Base-by-base conservation (phyloP, 2,329 filamentous ascomycete species). In the Aureobasidium melanogenum region DNA sequence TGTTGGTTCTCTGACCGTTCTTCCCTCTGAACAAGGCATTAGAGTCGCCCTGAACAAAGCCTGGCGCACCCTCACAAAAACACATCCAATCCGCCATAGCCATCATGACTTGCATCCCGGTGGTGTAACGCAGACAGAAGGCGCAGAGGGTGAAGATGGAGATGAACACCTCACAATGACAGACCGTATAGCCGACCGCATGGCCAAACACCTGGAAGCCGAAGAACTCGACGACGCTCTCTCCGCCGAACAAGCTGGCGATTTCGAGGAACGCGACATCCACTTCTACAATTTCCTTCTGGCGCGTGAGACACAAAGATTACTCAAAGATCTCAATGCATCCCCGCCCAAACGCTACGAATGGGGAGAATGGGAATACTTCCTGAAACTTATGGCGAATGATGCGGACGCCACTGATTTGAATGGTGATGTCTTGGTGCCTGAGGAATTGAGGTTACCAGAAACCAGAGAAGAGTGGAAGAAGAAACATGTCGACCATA, bases 1-100 rank as follows among this genome's bases (percentile, higher is more conserved):
- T 74, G 63, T 83, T 5, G 82, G 80, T 14, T 78, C 80, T 32
- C 65, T 83, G 26, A 84, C 82, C 2, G 76, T 84, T 19, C 68
- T 84, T 1, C 82, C 82, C 1, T 77, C 75, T 9, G 80, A 82
- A 34, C 66, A 75, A 54, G 75, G 75, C 9, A 66, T 77, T 10
- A 69, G 66, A 14, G 68, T 72, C 0, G 71, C 72, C 6, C 63
- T 74, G 1, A 73, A 72, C 47, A 61, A 57, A 5, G 60, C 59
- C 17, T 24, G 64, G 34, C 43, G 55, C 32, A 63, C 59, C 19
- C 65, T 70, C 60, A 6, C 59, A 41, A 38, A 64, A 48, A 24
- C 65, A 57, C 17, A 62, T 63, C 38, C 67, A 14, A 47, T 62
- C 32, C 52, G 62, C 28, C 59, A 62, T 8, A 38, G 58, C 7